Evolutionary conservation across 2,329 filamentous ascomycete genomes (phyloP), one percentile per base, ranked within the genome.

Genomic region (Hypoxylon sp.): DNA sequence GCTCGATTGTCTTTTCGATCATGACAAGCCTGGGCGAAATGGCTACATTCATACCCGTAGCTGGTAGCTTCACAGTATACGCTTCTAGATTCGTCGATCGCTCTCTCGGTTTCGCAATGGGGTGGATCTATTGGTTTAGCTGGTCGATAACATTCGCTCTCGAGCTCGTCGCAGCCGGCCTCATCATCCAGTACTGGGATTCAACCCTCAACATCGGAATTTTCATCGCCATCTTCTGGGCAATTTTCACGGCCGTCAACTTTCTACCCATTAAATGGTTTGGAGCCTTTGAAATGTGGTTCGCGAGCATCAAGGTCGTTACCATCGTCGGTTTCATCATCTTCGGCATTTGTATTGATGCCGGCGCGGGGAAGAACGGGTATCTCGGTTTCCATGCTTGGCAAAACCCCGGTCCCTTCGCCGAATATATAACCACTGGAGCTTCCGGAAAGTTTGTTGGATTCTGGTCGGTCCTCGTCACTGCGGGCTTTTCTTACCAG

Each of bases 121-220:
- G 92, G 19, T 94, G 91, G 91, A 89, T 92, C 64, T 94, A 94
- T 79, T 94, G 90, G 89, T 93, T 93, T 74, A 89, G 86, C 37
- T 94, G 79, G 90, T 84, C 88, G 16, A 87, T 90, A 61, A 93
- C 91, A 0, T 91, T 87, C 70, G 90, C 90, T 0, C 84, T 93
- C 7, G 91, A 94, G 74, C 82, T 94, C 39, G 91, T 88, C 0
- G 90, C 90, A 0, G 88, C 90, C 1, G 91, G 90, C 4, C 81
- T 93, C 50, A 91, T 94, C 60, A 91, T 94, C 67, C 88, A 93
- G 75, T 94, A 90, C 77, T 94, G 91, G 91, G 83, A 88, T 60
- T 68, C 81, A 1, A 75, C 78, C 19, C 78, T 93, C 63, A 89
- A 82, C 72, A 87, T 92, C 58, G 91, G 85, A 63, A 89, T 94